These are phyloP conservation scores for Nemania serpens DNA, from an alignment of 2,329 filamentous ascomycete genomes.

Conservation along the genomic window DNA sequence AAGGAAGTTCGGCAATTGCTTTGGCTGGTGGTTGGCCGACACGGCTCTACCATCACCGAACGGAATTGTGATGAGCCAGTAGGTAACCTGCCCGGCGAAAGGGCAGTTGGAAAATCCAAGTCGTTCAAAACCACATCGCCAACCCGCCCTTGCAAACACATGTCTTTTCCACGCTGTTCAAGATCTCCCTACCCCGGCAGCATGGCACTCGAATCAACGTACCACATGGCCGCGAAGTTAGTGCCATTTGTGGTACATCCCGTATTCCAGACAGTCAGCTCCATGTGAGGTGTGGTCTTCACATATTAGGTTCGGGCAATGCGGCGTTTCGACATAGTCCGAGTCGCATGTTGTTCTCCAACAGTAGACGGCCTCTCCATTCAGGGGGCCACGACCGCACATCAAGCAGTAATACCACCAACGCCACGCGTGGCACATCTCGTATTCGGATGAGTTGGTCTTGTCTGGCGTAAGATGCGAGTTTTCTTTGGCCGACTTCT, in stretches of 20 bases:
- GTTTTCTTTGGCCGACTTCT: neutral
- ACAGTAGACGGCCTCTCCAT: constrained; percentile 25
- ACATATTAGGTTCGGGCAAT: constrained; percentile 32
- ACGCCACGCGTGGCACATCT: constrained; percentile 34
- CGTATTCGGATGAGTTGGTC: neutral
- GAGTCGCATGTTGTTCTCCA: constrained; percentile 35
- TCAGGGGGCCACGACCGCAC: constrained; percentile 34
- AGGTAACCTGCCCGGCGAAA: too few relatives aligned
- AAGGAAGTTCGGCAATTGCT: too few relatives aligned
- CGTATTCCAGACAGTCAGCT: constrained; percentile 30
- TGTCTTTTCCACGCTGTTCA: too few relatives aligned
- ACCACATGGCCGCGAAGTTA: neutral
- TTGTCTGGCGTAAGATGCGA: neutral
- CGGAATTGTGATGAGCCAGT: too few relatives aligned
- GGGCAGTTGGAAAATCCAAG: too few relatives aligned
- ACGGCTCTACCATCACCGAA: too few relatives aligned
- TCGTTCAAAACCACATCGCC: too few relatives aligned
- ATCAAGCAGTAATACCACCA: constrained; percentile 35
- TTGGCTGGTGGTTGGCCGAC: too few relatives aligned
- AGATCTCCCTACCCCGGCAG: too few relatives aligned
- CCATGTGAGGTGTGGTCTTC: constrained; percentile 30
- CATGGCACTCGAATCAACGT: too few relatives aligned
- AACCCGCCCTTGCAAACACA: too few relatives aligned
- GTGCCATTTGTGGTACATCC: constrained; percentile 30
- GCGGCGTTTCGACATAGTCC: constrained; percentile 28